Conservation (phyloP, 2,329 filamentous ascomycete genomes). For the Aspergillus ochraceus region DNA sequence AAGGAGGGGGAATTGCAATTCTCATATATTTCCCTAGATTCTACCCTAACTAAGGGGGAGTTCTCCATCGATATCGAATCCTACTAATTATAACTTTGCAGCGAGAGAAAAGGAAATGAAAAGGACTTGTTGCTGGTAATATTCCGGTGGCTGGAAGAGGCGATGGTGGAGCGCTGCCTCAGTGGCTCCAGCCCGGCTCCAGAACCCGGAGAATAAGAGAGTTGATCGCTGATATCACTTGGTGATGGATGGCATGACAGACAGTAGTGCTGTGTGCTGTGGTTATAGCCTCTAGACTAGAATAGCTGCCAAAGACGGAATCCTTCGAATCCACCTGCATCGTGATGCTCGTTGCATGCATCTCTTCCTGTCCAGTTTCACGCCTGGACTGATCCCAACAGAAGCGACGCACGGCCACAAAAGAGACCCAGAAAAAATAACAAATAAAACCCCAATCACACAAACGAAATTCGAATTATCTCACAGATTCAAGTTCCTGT, state of each 20-base stretch:
- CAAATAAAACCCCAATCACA: neutral
- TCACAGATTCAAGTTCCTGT: neutral
- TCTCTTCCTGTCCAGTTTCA: neutral
- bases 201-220: constrained; percentile 16
- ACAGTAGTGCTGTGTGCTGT: too few species aligned
- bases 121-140: neutral
- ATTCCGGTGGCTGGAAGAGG: constrained; percentile 7
- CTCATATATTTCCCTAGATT: neutral
- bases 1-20: neutral
- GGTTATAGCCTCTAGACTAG: too few species aligned
- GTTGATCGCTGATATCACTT: constrained; percentile 14
- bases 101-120: constrained; percentile 2
- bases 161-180: constrained; percentile 10
- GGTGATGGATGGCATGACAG: constrained; percentile 3
- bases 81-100: neutral
- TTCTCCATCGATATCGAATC: neutral
- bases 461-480: neutral
- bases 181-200: constrained; percentile 10
- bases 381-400: neutral
- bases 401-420: neutral
- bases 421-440: neutral
- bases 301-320: neutral
- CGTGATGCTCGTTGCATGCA: neutral
- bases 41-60: constrained; percentile 4
- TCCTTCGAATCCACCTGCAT: too few species aligned